Base-by-base conservation (phyloP, 768 basidiomycete species). In the Trametes elegans region DNA sequence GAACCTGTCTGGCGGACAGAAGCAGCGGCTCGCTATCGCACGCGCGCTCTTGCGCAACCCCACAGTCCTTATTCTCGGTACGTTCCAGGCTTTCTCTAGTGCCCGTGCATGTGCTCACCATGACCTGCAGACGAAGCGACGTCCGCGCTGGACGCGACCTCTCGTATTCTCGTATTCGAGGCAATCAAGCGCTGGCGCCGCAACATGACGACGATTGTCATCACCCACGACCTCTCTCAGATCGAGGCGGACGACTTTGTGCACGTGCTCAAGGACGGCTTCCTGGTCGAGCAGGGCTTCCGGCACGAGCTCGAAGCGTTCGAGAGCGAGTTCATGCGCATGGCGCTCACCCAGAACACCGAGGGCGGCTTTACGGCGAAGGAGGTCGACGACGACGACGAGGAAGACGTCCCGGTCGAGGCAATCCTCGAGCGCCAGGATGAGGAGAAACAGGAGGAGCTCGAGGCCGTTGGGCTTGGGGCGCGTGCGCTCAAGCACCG, bases 171-270 rank as follows among this genome's bases (percentile, higher is more conserved):
- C 40, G 91, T 98, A 18, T 91, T 92, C 46, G 80, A 83, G 53
- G 87, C 87, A 1, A 73, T 84, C 69, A 80, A 79, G 64, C 70
- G 71, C 3, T 92, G 88, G 88, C 78, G 91, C 7, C 65, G 67
- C 14, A 87, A 88, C 73, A 84, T 83, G 63, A 98, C 92, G 5
- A 97, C 92, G 6, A 85, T 95, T 66, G 87, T 95, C 58, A 97
- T 98, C 68, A 98, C 96, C 0, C 96, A 98, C 70, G 97, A 98
- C 62, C 82, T 98, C 16, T 85, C 87, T 1, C 90, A 94, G 61
- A 88, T 99, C 59, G 71, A 72, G 19, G 48, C 72, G 0, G 69
- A 75, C 13, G 95, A 98, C 69, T 98, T 97, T 60, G 91, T 97
- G 11, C 97, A 98, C 67, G 90, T 98, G 3, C 84, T 98, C 75